phyloP scores from a whole-genome alignment of 2,329 filamentous ascomycete species.

The Exophiala viscosa region DNA sequence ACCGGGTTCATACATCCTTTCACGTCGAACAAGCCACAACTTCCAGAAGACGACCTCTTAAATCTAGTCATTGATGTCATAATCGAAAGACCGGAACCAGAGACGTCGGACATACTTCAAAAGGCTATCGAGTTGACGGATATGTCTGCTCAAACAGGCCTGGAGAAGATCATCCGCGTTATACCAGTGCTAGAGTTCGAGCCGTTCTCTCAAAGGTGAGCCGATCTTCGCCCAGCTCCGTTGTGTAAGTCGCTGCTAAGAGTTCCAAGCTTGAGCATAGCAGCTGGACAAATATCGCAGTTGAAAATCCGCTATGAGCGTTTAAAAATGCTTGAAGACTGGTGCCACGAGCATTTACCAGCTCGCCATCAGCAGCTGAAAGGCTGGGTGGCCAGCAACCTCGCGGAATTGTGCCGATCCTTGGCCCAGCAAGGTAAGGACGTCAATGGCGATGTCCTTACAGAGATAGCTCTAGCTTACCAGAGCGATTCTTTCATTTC shows the following conservation, averaged over 20 bases:
- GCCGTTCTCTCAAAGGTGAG: neutral
- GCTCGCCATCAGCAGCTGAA: neutral
- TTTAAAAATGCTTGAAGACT: neutral
- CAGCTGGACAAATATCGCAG: neutral
- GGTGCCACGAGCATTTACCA: neutral
- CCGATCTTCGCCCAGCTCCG: too few species aligned
- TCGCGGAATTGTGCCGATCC: neutral
- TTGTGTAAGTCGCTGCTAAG: too few species aligned
- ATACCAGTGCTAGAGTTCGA: neutral
- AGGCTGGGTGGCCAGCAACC: neutral
- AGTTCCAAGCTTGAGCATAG: too few species aligned
- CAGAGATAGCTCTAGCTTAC: neutral
- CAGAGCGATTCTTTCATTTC: neutral
- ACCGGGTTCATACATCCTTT: neutral
- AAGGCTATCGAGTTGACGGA: neutral
- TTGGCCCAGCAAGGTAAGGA: neutral
- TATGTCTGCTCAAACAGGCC: neutral
- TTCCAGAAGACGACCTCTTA: neutral
- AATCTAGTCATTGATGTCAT: neutral
- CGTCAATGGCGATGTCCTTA: neutral
- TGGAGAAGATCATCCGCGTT: neutral
- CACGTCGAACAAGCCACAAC: neutral
- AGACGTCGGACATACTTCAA: neutral
- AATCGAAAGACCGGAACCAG: neutral
- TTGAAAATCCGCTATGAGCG: neutral